A percentile compares a stretch with the other conserved stretches of the same genome.
Conservation (phyloP, 2,329 filamentous ascomycete species). For the Helotiales sp. region DNA sequence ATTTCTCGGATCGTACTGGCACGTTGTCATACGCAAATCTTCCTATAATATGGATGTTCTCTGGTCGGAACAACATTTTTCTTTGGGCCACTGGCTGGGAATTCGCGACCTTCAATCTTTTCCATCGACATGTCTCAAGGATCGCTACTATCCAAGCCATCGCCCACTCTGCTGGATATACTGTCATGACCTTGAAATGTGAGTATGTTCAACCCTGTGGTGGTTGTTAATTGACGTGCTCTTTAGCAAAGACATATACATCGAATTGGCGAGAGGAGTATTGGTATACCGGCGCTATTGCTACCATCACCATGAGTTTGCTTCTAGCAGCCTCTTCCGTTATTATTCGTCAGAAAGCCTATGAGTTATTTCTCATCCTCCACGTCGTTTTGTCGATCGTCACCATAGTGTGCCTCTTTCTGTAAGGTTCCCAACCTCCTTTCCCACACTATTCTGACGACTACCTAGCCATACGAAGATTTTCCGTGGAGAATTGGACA, state of each 20-base stretch:
- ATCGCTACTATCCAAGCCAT: conserved; percentile 62
- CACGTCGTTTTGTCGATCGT: conserved; percentile 55
- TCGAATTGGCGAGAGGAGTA: not conserved
- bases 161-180: conserved; percentile 61
- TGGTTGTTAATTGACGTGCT: not conserved
- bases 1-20: conserved; percentile 63
- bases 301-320: conserved; percentile 40
- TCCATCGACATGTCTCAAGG: conserved; percentile 66
- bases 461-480: conserved; percentile 39
- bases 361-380: conserved; percentile 49
- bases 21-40: conserved; percentile 64
- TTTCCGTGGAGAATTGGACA: conserved; percentile 39
- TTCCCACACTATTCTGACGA: not conserved
- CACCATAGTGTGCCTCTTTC: conserved; percentile 21
- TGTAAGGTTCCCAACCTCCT: not conserved
- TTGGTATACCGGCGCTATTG: conserved; percentile 7
- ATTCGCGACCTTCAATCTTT: conserved; percentile 65
- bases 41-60: conserved; percentile 65
- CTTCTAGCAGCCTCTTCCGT: conserved; percentile 45
- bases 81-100: conserved; percentile 70
- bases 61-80: conserved; percentile 64
- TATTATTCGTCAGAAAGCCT: conserved; percentile 34
- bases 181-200: conserved; percentile 39
- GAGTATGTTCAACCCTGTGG: conserved; percentile 31
- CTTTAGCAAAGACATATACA: not conserved